Base-by-base conservation (phyloP, 2,329 filamentous ascomycete species). In the Ascomycota sp. region DNA sequence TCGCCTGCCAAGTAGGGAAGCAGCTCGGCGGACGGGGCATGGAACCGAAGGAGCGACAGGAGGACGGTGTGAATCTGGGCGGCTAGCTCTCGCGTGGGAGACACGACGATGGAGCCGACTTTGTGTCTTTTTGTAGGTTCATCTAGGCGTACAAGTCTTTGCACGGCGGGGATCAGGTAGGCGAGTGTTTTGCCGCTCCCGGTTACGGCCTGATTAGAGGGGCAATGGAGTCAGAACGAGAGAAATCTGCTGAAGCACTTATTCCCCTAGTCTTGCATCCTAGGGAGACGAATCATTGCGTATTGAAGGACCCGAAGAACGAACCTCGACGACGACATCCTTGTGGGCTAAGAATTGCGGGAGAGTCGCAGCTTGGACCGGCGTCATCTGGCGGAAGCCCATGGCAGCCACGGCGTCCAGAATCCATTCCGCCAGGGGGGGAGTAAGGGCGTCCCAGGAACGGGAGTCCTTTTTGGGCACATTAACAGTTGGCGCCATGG, bases 341-440 rank as follows among this genome's bases (percentile, higher is more conserved):
- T 91, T 92, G 51, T 92, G 79, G 34, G 72, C 75, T 56, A 84
- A 74, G 50, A 92, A 89, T 34, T 92, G 68, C 9, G 83, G 82
- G 42, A 93, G 77, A 5, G 81, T 77, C 38, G 82, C 86, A 31
- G 84, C 81, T 57, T 95, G 86, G n/a, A 93, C 84, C 1, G 86
- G 86, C 4, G 84, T 93, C 66, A 89, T 84, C 51, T 77, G 75
- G 40, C 65, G 60, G 54, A 92, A 92, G 39, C 82, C 81, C 75
- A 89, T 86, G 41, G 74, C 71, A 33, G 72, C 64, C 33, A 91
- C 73, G 38, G 82, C 83, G 42, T 91, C 80, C 35, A 89, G 61
- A 36, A 89, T 72, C 82, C 84, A 95, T 69, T 53, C 48, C 26
- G 54, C 46, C n/a, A 61, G 47, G 4, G 51, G 47, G 10, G 57